These are phyloP conservation scores for Vigna radiata DNA, from an alignment of 306 rosid genomes.

Conservation along the genomic window DNA sequence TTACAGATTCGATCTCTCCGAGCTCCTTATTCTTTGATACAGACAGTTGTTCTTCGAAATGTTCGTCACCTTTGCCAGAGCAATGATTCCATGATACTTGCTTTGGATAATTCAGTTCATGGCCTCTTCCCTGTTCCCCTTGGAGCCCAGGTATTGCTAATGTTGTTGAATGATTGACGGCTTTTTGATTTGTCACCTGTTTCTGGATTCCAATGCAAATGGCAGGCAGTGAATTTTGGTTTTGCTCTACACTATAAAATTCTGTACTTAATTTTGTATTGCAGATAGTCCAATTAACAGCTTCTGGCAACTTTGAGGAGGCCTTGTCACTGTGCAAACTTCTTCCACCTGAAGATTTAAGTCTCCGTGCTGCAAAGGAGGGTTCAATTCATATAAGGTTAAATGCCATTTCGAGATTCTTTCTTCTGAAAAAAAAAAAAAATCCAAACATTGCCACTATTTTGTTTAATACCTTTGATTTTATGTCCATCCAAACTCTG, in stretches of 20 bases:
- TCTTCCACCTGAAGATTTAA: constrained; percentile 97
- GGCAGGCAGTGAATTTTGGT: constrained; percentile 39
- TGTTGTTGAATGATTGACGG: constrained; percentile 13
- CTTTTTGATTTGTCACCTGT: constrained; percentile 16
- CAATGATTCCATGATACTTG: constrained; percentile 68
- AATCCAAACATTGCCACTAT: constrained; percentile 19
- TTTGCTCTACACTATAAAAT: constrained; percentile 21
- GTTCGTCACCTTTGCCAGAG: constrained; percentile 77
- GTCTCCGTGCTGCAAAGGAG: constrained; percentile 95
- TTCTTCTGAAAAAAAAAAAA: constrained; percentile 39
- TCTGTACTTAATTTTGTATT: constrained; percentile 27
- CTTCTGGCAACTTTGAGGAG: constrained; percentile 97
- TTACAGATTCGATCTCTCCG: constrained; percentile 91
- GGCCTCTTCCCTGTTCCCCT: constrained; percentile 98
- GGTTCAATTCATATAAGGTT: constrained; percentile 95
- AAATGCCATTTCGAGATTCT: constrained; percentile 36
- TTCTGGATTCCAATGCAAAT: constrained; percentile 35
- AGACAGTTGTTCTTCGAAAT: constrained; percentile 86
- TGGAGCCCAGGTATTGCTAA: constrained; percentile 87
- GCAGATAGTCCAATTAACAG: constrained; percentile 98
- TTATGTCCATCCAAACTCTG: constrained; percentile 32
- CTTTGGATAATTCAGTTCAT: constrained; percentile 77
- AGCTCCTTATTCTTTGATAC: constrained; percentile 87
- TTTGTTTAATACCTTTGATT: constrained; percentile 27
- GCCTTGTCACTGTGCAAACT: constrained; percentile 98